phyloP scores from a whole-genome alignment of 495 filamentous ascomycete species.

The Tetracladium setigerum region DNA sequence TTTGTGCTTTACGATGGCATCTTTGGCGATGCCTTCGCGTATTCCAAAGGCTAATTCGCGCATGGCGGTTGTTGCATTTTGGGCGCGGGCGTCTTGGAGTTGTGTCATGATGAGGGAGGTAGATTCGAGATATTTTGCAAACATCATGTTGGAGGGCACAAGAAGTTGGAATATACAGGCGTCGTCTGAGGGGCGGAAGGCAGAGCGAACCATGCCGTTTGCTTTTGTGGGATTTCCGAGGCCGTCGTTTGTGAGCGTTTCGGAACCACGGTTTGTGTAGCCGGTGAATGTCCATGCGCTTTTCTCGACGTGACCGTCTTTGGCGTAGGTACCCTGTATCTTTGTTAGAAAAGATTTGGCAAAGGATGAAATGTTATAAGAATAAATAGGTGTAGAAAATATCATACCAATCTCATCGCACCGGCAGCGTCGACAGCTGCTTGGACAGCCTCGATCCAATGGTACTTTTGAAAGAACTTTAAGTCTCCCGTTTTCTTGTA shows the following conservation, averaged over 20 bases:
- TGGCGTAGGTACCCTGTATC: constrained; percentile 41
- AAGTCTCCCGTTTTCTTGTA: constrained; percentile 45
- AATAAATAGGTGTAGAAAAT: no score
- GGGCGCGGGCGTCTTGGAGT: constrained; percentile 31
- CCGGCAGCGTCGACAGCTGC: constrained; percentile 46
- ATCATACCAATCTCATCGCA: constrained; percentile 39
- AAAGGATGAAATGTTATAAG: no score
- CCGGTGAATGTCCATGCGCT: constrained; percentile 53
- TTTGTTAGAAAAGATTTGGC: no score
- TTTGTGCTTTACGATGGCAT: constrained; percentile 61
- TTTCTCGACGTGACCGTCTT: constrained; percentile 42
- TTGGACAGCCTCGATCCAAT: constrained; percentile 50
- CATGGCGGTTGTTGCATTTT: constrained; percentile 43
- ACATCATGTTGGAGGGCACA: constrained; percentile 90
- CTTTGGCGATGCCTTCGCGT: constrained; percentile 40
- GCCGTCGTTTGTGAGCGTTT: constrained; percentile 55
- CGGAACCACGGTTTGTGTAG: constrained; percentile 45
- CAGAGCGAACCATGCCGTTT: constrained; percentile 54
- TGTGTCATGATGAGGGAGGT: constrained; percentile 45
- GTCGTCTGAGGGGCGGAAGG: constrained; percentile 70
- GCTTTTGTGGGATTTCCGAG: constrained; percentile 51
- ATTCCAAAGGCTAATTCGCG: constrained; percentile 39
- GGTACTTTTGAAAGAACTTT: constrained; percentile 51
- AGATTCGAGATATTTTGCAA: constrained; percentile 46
- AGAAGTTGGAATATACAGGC: constrained; percentile 90